These are phyloP conservation scores for Tilletia caries DNA, from an alignment of 1,284 basidiomycete genomes.

Conservation along the genomic window DNA sequence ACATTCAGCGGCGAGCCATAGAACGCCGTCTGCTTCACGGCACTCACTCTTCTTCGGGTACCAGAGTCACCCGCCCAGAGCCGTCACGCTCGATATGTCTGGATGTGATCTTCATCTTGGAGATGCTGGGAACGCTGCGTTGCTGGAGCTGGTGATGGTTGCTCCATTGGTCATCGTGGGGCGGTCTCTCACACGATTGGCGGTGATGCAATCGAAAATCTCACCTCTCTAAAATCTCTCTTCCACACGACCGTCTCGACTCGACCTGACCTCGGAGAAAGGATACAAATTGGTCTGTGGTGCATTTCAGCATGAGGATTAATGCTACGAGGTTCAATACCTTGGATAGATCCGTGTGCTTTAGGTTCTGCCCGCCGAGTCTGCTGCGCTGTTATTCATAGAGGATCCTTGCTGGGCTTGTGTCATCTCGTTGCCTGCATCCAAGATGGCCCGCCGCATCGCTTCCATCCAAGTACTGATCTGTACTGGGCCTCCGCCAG, in stretches of 20 bases:
- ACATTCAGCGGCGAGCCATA: neutral
- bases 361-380: too few species aligned
- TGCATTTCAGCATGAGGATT: too few species aligned
- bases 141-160: neutral
- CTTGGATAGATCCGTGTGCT: too few species aligned
- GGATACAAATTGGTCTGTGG: too few species aligned
- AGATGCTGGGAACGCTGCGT: too few species aligned
- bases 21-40: neutral
- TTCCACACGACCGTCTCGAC: too few species aligned
- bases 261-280: too few species aligned
- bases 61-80: slow-evolving; percentile 44
- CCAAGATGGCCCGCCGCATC: slow-evolving; percentile 19
- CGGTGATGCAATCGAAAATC: too few species aligned
- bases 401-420: neutral
- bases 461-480: slow-evolving; percentile 33
- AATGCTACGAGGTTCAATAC: too few species aligned
- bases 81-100: slow-evolving; percentile 50
- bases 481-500: slow-evolving; percentile 21
- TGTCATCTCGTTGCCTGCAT: neutral
- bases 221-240: too few species aligned
- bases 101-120: slow-evolving; percentile 46
- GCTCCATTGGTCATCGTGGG: neutral
- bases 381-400: too few species aligned
- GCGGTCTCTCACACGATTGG: neutral
- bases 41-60: slow-evolving; percentile 50